Percentiles rank a stretch among this genome's conserved stretches.
Evolutionary conservation across 2,329 filamentous ascomycete species (phyloP).

Genomic region (Colletotrichum spinosum): DNA sequence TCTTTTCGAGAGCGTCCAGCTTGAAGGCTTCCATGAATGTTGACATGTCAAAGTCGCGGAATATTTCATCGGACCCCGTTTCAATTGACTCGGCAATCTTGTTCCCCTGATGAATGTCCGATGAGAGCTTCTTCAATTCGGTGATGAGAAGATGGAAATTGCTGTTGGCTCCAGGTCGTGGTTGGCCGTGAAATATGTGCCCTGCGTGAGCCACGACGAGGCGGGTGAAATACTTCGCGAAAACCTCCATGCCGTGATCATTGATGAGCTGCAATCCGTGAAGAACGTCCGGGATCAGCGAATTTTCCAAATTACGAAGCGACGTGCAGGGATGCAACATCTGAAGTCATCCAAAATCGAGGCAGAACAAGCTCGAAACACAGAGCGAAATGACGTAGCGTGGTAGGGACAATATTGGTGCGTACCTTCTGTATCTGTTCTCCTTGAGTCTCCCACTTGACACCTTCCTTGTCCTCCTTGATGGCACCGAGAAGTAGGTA

Average conservation of each 20-base stretch:
- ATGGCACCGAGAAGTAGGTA: slow-evolving; percentile 94
- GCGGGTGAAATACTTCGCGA: slow-evolving; percentile 93
- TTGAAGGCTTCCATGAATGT: slow-evolving; percentile 97
- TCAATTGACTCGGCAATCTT: slow-evolving; percentile 96
- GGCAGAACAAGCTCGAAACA: too few species aligned
- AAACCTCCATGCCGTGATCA: slow-evolving; percentile 99
- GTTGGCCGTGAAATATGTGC: slow-evolving; percentile 87
- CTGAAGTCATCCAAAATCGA: slow-evolving; percentile 4
- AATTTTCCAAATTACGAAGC: neutral
- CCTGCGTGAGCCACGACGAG: slow-evolving; percentile 90
- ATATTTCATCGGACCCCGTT: slow-evolving; percentile 89
- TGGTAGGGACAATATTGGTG: neutral
- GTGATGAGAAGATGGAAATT: slow-evolving; percentile 85
- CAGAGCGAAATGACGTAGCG: too few species aligned
- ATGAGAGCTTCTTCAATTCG: slow-evolving; percentile 88
- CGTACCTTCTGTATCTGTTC: slow-evolving; percentile 92
- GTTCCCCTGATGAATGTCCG: slow-evolving; percentile 83
- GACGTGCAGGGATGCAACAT: slow-evolving; percentile 10
- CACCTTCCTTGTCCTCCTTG: slow-evolving; percentile 90
- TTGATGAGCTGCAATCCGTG: slow-evolving; percentile 79
- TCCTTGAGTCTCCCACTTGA: slow-evolving; percentile 92
- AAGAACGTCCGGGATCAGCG: slow-evolving; percentile 33
- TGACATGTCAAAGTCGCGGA: slow-evolving; percentile 95
- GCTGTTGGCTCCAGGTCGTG: slow-evolving; percentile 79
- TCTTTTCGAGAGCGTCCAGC: slow-evolving; percentile 88